A percentile compares a stretch with the other conserved stretches of the same genome.
These are phyloP conservation scores for Mediolabrus comicus DNA, from an alignment of 108 stramenopile species.

Conservation along the genomic window DNA sequence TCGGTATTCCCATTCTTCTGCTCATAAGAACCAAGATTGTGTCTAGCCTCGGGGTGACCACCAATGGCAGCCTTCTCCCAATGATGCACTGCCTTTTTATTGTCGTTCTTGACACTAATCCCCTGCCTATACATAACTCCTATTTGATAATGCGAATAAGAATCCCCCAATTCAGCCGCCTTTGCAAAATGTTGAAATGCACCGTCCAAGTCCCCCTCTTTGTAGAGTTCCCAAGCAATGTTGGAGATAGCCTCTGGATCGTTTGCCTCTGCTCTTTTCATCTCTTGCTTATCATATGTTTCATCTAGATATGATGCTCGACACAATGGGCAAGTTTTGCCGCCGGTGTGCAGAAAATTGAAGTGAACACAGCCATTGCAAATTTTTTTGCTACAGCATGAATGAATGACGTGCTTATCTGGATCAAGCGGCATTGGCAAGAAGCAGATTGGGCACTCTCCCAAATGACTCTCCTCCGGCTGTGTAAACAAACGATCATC, in stretches of 20 bases:
- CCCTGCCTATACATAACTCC: neutral
- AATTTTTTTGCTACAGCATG: too few species aligned
- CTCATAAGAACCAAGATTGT: neutral
- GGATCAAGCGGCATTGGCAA: too few species aligned
- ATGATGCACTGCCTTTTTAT: neutral
- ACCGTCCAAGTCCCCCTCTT: neutral
- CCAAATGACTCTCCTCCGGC: too few species aligned
- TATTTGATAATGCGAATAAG: neutral
- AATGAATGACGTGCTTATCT: too few species aligned
- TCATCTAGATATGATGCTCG: too few species aligned
- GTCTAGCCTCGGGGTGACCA: neutral
- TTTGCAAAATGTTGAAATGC: neutral
- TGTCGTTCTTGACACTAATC: neutral
- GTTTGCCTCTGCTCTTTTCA: neutral
- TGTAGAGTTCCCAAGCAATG: neutral
- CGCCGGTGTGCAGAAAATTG: too few species aligned
- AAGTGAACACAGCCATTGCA: too few species aligned
- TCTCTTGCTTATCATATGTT: too few species aligned
- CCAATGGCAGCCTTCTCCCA: neutral
- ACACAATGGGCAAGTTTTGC: too few species aligned
- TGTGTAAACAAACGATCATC: too few species aligned
- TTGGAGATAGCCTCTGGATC: neutral
- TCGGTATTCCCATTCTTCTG: too few species aligned
- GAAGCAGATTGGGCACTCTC: too few species aligned
- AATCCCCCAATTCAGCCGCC: neutral